phyloP scores from a whole-genome alignment of 1,284 basidiomycete genomes.

The Lignosus rhinocerotis region DNA sequence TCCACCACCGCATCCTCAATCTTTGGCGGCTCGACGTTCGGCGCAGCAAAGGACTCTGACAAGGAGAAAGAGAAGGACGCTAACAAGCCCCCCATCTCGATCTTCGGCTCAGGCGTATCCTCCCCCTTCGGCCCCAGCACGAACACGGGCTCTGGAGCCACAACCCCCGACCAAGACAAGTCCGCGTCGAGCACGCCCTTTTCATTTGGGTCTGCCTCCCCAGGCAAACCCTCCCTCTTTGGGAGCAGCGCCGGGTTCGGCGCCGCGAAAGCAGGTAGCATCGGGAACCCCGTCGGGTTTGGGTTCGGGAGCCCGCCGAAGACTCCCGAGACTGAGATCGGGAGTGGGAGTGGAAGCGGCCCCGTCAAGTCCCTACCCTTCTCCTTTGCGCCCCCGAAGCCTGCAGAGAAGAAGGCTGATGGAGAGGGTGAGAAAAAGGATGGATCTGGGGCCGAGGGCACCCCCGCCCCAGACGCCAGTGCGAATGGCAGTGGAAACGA shows the following conservation, averaged over 20 bases:
- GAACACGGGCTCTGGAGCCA: conserved; percentile 3
- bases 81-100: conserved; percentile 7
- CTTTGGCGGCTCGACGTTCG: conserved; percentile 12
- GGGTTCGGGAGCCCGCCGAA: conserved; percentile 48
- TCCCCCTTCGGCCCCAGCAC: conserved; percentile 2
- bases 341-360: not conserved
- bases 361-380: not conserved
- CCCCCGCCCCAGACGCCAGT: conserved; percentile 39
- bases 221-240: conserved; percentile 16
- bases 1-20: conserved; percentile 14
- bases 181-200: conserved; percentile 20
- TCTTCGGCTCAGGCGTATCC: conserved; percentile 10
- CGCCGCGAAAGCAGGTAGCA: conserved; percentile 38
- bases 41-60: conserved; percentile 10
- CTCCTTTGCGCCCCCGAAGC: not conserved
- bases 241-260: conserved; percentile 16
- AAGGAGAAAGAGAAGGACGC: conserved; percentile 20
- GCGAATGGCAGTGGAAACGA: conserved; percentile 26
- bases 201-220: conserved; percentile 26
- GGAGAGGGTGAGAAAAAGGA: conserved; percentile 27
- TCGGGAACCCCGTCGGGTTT: conserved; percentile 62
- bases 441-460: conserved; percentile 30
- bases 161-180: conserved; percentile 21
- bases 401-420: conserved; percentile 25
- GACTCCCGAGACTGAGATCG: conserved; percentile 28